Base-by-base conservation (phyloP, 371 early-diverging fungal genomes). In the Saksenaea oblongispora region DNA sequence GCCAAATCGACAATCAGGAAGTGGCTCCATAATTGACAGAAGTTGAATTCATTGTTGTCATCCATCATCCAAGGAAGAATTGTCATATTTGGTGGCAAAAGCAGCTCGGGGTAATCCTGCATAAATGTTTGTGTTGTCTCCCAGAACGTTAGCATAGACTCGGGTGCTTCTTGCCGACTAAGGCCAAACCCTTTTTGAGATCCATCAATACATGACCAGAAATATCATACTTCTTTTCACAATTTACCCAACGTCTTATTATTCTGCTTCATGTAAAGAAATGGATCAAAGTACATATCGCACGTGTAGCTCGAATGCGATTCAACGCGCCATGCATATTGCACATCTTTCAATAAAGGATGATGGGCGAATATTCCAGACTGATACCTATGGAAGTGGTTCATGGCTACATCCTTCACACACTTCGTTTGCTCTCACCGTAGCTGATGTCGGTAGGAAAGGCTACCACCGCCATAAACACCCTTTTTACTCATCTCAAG, bases 261-360 rank as follows among this genome's bases (percentile, higher is more conserved):
- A 56, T 89, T 85, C 51, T 85, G 67, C 59, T 84, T 70, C 90
- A 95, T 92, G 60, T 72, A 91, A 62, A 76, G 67, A 73, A 99
- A 98, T 3, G 95, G 96, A 71, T 99, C 98, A 66, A 87, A 84
- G 54, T 84, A 82, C 63, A 98, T 87, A 51, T 94, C 86, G 69
- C 98, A 99, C 17, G 78, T 72, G 68, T 90, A 95, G 41, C 82
- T 62, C 10, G 96, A 91, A n/a, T 84, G 92, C 0, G 98, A 96
- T 72, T 98, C 98, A 5, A 99, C 83, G 0, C 98, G 82, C 98
- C 98, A 99, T 65, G 95, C 95, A 76, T 88, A 98, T 34, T 96
- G 92, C 42, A 87, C 95, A 41, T 90, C 74, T 24, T 75, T 54
- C 58, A 96, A 75, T 4, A 93, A 71, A 39, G 89, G 86, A 70